A percentile compares a stretch with the other conserved stretches of the same genome.
phyloP scores from a whole-genome alignment of 148 eudicot species.

The Rhododendron griersonianum region DNA sequence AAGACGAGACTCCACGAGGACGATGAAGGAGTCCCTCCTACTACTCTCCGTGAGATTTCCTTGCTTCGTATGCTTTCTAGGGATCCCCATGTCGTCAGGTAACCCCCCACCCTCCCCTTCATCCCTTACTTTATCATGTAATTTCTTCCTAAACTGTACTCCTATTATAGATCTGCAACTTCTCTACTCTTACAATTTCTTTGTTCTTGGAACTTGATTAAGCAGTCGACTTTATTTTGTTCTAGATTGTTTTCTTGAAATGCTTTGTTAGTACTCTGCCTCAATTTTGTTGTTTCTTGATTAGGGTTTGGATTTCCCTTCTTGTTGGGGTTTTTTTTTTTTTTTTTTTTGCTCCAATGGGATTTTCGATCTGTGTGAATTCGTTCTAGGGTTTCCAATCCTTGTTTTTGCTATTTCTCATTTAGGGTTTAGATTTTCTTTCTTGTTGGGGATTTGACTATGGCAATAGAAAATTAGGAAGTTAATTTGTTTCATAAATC shows the following conservation, averaged over 20 bases:
- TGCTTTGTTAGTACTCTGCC: not conserved
- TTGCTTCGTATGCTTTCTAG: conserved; percentile 87
- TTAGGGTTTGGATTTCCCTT: conserved; percentile 6
- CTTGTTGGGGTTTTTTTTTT: not conserved
- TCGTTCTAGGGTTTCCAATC: not conserved
- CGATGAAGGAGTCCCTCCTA: conserved; percentile 95
- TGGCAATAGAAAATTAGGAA: not conserved
- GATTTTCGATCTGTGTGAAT: not conserved
- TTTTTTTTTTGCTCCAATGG: not conserved
- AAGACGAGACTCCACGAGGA: conserved; percentile 90
- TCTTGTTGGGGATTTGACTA: not conserved
- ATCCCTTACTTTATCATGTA: not conserved
- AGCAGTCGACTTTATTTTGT: not conserved
- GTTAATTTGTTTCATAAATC: not conserved
- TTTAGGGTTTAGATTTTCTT: not conserved
- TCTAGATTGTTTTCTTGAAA: not conserved
- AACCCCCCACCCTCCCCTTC: not conserved
- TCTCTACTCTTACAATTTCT: not conserved
- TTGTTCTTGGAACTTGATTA: not conserved
- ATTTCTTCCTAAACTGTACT: not conserved
- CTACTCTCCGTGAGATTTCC: conserved; percentile 93
- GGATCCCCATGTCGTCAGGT: conserved; percentile 91
- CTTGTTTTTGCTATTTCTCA: not conserved
- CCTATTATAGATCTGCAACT: not conserved
- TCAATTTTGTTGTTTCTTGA: not conserved